Base-by-base conservation (phyloP, 1,139 yeast species). In the Hyphopichia burtonii region DNA sequence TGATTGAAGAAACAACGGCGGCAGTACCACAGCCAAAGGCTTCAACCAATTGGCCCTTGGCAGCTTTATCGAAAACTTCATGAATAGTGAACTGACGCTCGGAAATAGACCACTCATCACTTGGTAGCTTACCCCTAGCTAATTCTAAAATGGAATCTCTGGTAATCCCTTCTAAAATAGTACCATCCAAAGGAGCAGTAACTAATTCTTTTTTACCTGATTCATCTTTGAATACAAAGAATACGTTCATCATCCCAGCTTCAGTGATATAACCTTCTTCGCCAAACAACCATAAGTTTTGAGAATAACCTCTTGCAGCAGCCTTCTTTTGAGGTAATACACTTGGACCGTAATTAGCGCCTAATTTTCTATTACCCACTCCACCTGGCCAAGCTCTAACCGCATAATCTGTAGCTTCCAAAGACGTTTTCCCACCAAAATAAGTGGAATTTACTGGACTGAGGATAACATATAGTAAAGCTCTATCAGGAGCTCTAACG, bases 381-480 rank as follows among this genome's bases (percentile, higher is more conserved):
- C 98, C 99, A 58, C 96, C 96, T 57, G 98, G 98, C 98, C 98
- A 93, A 14, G 99, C 97, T 71, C 98, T 85, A 20, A 91, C 93
- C 38, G 96, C 96, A 54, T 87, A 82, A 61, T 88, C 96, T 30
- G 96, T 89, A 52, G 98, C 98, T 71, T 91, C 96, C 48, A 93
- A 75, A 44, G 82, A 76, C 40, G 93, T 96, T 30, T 98, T 96
- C 68, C 90, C 89, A 8, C 96, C 96, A 14, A 95, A 83, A 55
- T 86, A 86, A 31, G 98, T 97, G 27, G 98, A n/a, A n/a, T n/a
- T 98, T 22, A 91, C 99, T 15, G 98, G 99, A 15, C 96, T 87
- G 34, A 91, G 87, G 65, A 93, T 90, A 41, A 90, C 87, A 62
- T 68, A 93, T 50, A 93, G 71, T 45, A 88, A 71, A 4, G 98